Evolutionary conservation across 2,329 filamentous ascomycete species (phyloP).

Genomic region (Beauveria scarabaeidicola): DNA sequence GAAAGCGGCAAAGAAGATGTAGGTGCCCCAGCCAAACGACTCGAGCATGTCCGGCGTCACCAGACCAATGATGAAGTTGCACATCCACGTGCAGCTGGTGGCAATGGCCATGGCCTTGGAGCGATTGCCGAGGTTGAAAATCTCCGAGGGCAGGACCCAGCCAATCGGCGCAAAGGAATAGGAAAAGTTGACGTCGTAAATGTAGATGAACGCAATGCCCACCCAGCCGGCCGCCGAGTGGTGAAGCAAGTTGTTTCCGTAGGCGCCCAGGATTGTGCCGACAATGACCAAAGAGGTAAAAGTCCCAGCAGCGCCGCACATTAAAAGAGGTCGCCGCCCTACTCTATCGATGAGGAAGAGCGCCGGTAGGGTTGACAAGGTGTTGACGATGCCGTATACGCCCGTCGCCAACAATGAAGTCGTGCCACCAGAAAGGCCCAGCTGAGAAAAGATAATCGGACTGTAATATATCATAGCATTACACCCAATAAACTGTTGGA

Average conservation of each 20-base stretch:
- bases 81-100: constrained; percentile 37
- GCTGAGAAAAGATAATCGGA: constrained; percentile 34
- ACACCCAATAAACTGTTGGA: constrained; percentile 43
- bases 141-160: constrained; percentile 58
- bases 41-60: constrained; percentile 41
- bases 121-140: constrained; percentile 49
- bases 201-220: constrained; percentile 57
- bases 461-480: constrained; percentile 42
- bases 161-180: constrained; percentile 55
- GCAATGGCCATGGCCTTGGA: constrained; percentile 54
- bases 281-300: constrained; percentile 48
- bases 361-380: constrained; percentile 32
- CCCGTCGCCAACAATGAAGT: constrained; percentile 45
- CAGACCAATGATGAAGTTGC: constrained; percentile 28
- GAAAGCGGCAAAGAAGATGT: constrained; percentile 53
- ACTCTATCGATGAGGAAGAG: constrained; percentile 44
- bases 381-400: constrained; percentile 49
- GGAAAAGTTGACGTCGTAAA: constrained; percentile 55
- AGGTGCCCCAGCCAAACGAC: constrained; percentile 42
- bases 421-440: constrained; percentile 35
- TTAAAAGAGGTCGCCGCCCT: constrained; percentile 55
- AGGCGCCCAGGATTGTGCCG: constrained; percentile 39
- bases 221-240: constrained; percentile 37
- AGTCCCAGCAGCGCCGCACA: constrained; percentile 55
- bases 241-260: constrained; percentile 29